Evolutionary conservation across 2,329 filamentous ascomycete genomes (phyloP), one percentile per base, ranked within the genome.

Genomic region (Chaetomiaceae sp.): DNA sequence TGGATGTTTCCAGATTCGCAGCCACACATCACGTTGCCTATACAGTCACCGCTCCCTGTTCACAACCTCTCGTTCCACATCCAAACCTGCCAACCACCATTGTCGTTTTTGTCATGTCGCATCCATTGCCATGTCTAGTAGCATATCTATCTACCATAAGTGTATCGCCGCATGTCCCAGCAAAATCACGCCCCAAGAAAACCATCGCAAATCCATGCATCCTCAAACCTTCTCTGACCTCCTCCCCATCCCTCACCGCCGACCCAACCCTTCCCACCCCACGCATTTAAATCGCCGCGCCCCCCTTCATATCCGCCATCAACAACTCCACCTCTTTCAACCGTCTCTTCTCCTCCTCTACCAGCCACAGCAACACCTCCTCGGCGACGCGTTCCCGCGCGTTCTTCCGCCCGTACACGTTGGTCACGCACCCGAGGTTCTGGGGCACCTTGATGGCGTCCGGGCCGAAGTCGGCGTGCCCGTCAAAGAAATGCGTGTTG

Each of bases 331-430:
- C 43, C 46, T 50, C 41, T 9, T 57, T 46, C 49, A 67, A 57
- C 37, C 60, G 57, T 48, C 64, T 49, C 11, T 33, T 52, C 40
- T 63, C 49, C 29, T 66, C 53, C 5, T 47, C 25, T 7, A 61
- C 27, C 27, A 80, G 54, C 61, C 67, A 70, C 5, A 33, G 55
- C 13, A 78, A 57, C 2, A 79, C 61, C 29, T 61, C 56, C 56
- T 70, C 66, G 0, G 75, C 73, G 3, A 79, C 62, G 49, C 61
- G 63, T 54, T 71, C 65, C 58, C 64, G 72, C 1, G 73, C 66
- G 9, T 62, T 54, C 38, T 63, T 66, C 58, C 66, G 69, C 2
- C 71, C 67, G 4, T 63, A 62, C 8, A 73, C 61, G 5, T 66
- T 61, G 1, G 36, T 48, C 4, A 77, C 69, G 5, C 58, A 27